Conservation (phyloP, 345 rosid species). For the Aurinia saxatilis region DNA sequence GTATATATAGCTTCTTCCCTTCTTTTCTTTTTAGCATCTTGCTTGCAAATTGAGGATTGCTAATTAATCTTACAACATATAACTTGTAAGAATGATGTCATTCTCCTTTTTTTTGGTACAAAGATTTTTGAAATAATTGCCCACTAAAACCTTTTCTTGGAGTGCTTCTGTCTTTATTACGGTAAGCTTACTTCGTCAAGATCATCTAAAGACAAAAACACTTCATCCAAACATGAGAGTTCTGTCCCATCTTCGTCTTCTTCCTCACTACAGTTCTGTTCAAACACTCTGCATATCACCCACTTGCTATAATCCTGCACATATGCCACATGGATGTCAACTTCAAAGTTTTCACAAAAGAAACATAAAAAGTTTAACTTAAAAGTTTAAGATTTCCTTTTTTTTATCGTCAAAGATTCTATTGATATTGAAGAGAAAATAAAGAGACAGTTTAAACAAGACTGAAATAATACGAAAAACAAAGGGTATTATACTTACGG, state of each 20-base stretch:
- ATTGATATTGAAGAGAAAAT: too few species aligned
- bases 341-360: too few species aligned
- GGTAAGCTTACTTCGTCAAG: conserved; percentile 90
- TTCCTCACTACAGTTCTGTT: conserved; percentile 34
- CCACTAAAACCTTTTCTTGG: conserved; percentile 25
- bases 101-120: conserved; percentile 12
- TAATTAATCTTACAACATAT: conserved; percentile 20
- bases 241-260: conserved; percentile 53
- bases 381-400: too few species aligned
- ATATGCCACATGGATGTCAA: conserved; percentile 18
- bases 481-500: conserved; percentile 27
- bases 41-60: conserved; percentile 15
- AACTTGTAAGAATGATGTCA: conserved; percentile 29
- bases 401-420: too few species aligned
- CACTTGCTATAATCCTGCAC: conserved; percentile 75
- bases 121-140: conserved; percentile 27
- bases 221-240: conserved; percentile 92
- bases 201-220: conserved; percentile 85
- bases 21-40: conserved; percentile 5
- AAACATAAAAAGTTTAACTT: too few species aligned
- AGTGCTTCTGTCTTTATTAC: conserved; percentile 27
- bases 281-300: conserved; percentile 86
- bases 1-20: conserved; percentile 4
- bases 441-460: too few species aligned
- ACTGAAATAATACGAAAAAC: too few species aligned